These are phyloP conservation scores for Ogataea philodendri DNA, from an alignment of 805 yeast genomes.

Conservation along the genomic window DNA sequence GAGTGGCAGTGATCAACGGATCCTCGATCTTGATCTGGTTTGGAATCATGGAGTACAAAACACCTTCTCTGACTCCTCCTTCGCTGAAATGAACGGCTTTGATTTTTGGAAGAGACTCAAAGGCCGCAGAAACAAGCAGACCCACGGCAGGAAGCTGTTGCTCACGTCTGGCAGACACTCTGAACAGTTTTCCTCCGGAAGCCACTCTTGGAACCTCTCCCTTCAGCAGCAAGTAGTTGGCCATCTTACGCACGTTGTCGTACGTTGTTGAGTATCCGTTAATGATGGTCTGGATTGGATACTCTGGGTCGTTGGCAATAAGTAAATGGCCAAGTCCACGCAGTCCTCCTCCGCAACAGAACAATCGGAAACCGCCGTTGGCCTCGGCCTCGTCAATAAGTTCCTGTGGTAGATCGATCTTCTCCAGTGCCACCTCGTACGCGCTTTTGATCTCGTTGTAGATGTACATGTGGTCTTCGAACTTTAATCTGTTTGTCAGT, in stretches of 20 bases:
- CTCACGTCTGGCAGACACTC: conserved; percentile 65
- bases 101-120: conserved; percentile 57
- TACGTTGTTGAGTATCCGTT: conserved; percentile 65
- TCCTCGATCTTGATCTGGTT: conserved; percentile 58
- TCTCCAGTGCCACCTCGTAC: conserved; percentile 47
- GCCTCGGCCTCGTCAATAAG: conserved; percentile 48
- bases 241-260: conserved; percentile 48
- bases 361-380: conserved; percentile 61
- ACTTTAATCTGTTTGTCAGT: conserved; percentile 50
- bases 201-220: conserved; percentile 43
- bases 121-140: conserved; percentile 57
- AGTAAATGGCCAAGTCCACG: conserved; percentile 67
- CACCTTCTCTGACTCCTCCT: conserved; percentile 80
- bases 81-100: conserved; percentile 67
- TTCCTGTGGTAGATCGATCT: conserved; percentile 51
- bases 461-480: conserved; percentile 49
- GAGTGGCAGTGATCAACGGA: conserved; percentile 66
- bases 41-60: conserved; percentile 60
- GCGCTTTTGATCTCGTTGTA: conserved; percentile 54
- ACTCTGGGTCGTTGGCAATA: conserved; percentile 46
- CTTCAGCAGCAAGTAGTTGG: conserved; percentile 51
- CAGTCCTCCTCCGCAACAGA: conserved; percentile 73
- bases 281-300: conserved; percentile 68
- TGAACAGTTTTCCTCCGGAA: conserved; percentile 46
- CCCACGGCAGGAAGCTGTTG: conserved; percentile 71